Evolutionary conservation across 2,329 filamentous ascomycete species (phyloP).

Genomic region (Aspergillus viridinutans): DNA sequence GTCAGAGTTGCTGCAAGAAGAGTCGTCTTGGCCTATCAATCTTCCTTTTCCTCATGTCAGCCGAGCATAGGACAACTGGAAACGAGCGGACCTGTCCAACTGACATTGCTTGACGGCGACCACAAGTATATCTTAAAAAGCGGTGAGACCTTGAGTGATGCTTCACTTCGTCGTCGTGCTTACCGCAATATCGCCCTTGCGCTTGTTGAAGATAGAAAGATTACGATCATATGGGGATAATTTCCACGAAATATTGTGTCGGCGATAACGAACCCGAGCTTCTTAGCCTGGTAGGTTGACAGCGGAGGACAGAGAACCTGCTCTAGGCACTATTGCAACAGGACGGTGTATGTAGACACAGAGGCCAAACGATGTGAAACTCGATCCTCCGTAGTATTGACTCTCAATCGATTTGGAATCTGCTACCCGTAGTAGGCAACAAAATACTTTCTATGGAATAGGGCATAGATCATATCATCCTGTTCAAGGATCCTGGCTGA

Average conservation of each 20-base stretch:
- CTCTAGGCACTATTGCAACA: too few relatives aligned
- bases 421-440: background rate
- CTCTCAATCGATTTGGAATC: background rate
- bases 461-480: background rate
- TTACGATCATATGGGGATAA: background rate
- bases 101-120: constrained; percentile 5
- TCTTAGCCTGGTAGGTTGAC: too few relatives aligned
- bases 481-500: background rate
- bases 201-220: background rate
- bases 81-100: constrained; percentile 13
- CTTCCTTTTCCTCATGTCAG: constrained; percentile 9
- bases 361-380: background rate
- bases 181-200: background rate
- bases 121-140: constrained; percentile 3
- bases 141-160: constrained; percentile 14
- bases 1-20: constrained; percentile 16
- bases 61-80: constrained; percentile 15
- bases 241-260: too few relatives aligned
- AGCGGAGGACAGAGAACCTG: too few relatives aligned
- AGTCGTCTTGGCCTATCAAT: constrained; percentile 18
- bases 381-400: background rate
- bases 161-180: background rate
- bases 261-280: background rate
- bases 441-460: too few relatives aligned
- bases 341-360: background rate